Evolutionary conservation across 148 eudicot genomes (phyloP), one percentile per base, ranked within the genome.

Genomic region (Beta vulgaris): DNA sequence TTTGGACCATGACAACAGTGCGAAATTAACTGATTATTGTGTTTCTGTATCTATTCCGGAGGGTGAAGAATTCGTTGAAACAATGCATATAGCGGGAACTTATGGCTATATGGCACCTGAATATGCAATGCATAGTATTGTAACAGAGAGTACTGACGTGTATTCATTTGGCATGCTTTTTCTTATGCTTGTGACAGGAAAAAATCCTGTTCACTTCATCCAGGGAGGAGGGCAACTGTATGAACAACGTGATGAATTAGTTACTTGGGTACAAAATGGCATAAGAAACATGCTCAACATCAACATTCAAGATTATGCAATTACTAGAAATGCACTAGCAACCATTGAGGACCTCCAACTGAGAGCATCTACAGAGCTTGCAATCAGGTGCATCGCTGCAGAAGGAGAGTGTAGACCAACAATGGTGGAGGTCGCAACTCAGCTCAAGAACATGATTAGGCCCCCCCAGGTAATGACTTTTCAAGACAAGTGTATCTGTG

Each of bases 111-210:
- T 46, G 3, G 72, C 55, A 0, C 57, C 72, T 46, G 57, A 69
- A 46, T 69, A 29, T 46, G 1, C 15, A 1, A 9, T 9, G 8
- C 1, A 23, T 25, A 6, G 2, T 9, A 25, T 14, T 44, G 29
- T 67, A 0, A 15, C 49, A 13, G 48, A 15, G 29, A 67, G 43
- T 35, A 2, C 26, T 11, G 70, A 67, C 26, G 70, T 67, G 3
- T 67, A n/a, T 67, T 67, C 70, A 1, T 69, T 69, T 69, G 72
- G 72, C 19, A 14, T 69, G 21, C 72, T 69, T 1, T 42, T 44
- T 46, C 57, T 69, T 14, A 37, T 44, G 11, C 72, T 69, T 6
- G 16, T 69, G 55, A 69, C 72, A 46, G 72, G 57, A 13, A 28
- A 19, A 18, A 21, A 2, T n/a, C n/a, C n/a, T n/a, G n/a, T n/a